Evolutionary conservation across 1,284 basidiomycete genomes (phyloP).

Genomic region (Chiua sp.): DNA sequence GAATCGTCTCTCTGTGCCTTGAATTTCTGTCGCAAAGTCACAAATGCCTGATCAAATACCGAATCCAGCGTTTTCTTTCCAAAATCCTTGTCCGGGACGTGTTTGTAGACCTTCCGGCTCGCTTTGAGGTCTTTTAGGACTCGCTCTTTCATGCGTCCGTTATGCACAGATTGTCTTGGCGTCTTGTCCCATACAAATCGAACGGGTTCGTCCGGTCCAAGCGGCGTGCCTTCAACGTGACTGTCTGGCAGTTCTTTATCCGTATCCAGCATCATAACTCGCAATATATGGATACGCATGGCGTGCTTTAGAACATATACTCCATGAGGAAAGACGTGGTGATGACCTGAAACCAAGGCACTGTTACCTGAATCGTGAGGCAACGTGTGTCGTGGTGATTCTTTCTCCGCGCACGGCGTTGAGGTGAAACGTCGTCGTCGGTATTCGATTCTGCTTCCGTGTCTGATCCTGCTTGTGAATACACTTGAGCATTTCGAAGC

Average conservation of each 20-base stretch:
- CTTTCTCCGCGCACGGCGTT: conserved; percentile 48
- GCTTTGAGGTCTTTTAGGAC: conserved; percentile 62
- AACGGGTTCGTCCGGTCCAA: conserved; percentile 55
- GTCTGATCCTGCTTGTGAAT: conserved; percentile 39
- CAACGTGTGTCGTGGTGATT: conserved; percentile 67
- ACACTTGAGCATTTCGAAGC: conserved; percentile 36
- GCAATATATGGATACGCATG: conserved; percentile 65
- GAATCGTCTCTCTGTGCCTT: conserved; percentile 57
- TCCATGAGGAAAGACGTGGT: conserved; percentile 6
- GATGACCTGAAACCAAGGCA: neutral
- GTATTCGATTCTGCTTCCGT: conserved; percentile 43
- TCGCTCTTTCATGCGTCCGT: conserved; percentile 68
- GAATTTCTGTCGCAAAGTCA: conserved; percentile 70
- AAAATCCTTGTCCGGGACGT: conserved; percentile 71
- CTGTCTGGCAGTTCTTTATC: conserved; percentile 66
- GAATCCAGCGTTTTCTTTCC: conserved; percentile 61
- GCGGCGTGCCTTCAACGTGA: conserved; percentile 54
- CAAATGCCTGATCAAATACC: conserved; percentile 72
- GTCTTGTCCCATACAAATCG: conserved; percentile 82
- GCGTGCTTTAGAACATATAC: conserved; percentile 55
- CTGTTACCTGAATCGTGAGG: conserved; percentile 64
- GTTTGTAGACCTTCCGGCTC: conserved; percentile 59
- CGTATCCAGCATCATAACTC: conserved; percentile 57
- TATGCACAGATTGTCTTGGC: conserved; percentile 71
- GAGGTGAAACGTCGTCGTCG: conserved; percentile 39